Evolutionary conservation across 495 filamentous ascomycete species (phyloP).

Genomic region (Melanomma pulvis-pyrius): DNA sequence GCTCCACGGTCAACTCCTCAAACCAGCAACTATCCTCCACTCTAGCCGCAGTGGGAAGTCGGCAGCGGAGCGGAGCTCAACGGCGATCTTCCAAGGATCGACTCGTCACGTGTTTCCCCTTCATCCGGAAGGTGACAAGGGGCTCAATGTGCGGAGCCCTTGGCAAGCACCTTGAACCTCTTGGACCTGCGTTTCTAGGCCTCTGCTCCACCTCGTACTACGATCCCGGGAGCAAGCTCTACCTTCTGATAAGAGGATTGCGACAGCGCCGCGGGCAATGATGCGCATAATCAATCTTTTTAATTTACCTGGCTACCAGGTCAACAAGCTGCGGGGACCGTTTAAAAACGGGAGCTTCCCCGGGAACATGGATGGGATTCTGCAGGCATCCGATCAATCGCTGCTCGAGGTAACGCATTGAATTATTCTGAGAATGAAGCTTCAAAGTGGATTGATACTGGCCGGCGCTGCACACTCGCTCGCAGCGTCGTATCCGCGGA

Average conservation of each 20-base stretch:
- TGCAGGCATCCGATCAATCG: neutral
- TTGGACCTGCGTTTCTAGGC: slow-evolving; percentile 13
- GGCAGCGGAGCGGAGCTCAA: neutral
- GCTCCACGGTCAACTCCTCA: too few relatives aligned
- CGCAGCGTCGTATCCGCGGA: slow-evolving; percentile 1
- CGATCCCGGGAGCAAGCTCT: neutral
- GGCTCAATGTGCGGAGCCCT: neutral
- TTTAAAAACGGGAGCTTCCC: neutral
- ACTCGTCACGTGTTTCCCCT: slow-evolving; percentile 1
- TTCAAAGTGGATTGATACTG: slow-evolving; percentile 6
- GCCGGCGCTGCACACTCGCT: slow-evolving; percentile 17
- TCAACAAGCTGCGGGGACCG: neutral
- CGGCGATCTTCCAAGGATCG: neutral
- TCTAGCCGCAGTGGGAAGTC: neutral
- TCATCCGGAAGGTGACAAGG: slow-evolving; percentile 15
- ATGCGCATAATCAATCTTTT: slow-evolving; percentile 2
- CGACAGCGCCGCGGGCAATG: neutral
- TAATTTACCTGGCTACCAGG: neutral
- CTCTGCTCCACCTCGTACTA: neutral
- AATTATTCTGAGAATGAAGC: slow-evolving; percentile 12
- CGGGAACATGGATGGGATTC: neutral
- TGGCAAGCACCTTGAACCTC: slow-evolving; percentile 5
- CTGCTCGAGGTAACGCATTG: neutral
- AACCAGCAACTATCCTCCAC: neutral
- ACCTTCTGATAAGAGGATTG: neutral